phyloP scores from a whole-genome alignment of 257 asterid species.

The Fraxinus anomala region DNA sequence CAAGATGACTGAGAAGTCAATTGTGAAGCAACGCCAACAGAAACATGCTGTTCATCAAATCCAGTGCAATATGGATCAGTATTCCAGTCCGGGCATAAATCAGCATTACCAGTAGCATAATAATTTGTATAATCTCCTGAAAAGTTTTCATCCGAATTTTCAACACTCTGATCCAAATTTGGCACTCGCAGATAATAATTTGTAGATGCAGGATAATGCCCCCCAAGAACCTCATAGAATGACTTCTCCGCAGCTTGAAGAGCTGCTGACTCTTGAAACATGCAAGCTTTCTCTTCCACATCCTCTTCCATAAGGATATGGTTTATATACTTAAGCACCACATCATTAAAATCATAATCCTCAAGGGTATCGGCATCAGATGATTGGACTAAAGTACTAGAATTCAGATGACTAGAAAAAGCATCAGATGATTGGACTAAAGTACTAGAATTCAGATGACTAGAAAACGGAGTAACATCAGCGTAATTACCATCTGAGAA shows the following conservation, averaged over 20 bases:
- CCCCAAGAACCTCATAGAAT: slow-evolving; percentile 67
- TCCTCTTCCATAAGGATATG: slow-evolving; percentile 85
- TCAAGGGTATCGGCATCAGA: slow-evolving; percentile 40
- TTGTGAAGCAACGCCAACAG: slow-evolving; percentile 29
- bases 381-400: slow-evolving; percentile 30
- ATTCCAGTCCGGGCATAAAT: slow-evolving; percentile 48
- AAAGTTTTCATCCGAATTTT: slow-evolving; percentile 29
- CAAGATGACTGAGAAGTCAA: slow-evolving; percentile 41
- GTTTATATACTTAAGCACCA: slow-evolving; percentile 59
- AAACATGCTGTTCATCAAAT: slow-evolving; percentile 15
- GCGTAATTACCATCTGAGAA: slow-evolving; percentile 27
- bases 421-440: slow-evolving; percentile 35
- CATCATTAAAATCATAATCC: slow-evolving; percentile 71
- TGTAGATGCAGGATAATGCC: slow-evolving; percentile 40
- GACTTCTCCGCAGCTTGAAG: slow-evolving; percentile 84
- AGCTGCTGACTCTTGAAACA: slow-evolving; percentile 80
- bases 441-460: slow-evolving; percentile 21
- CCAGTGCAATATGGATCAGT: slow-evolving; percentile 24
- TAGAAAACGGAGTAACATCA: slow-evolving; percentile 20
- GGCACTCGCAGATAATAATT: slow-evolving; percentile 35
- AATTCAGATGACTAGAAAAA: slow-evolving; percentile 25
- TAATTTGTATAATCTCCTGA: slow-evolving; percentile 24
- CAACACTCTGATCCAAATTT: slow-evolving; percentile 27
- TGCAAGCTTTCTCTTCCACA: slow-evolving; percentile 67
- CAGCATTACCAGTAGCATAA: slow-evolving; percentile 14